Evolutionary conservation across 495 filamentous ascomycete genomes (phyloP).

Genomic region (Hypoxylon subgilvum): DNA sequence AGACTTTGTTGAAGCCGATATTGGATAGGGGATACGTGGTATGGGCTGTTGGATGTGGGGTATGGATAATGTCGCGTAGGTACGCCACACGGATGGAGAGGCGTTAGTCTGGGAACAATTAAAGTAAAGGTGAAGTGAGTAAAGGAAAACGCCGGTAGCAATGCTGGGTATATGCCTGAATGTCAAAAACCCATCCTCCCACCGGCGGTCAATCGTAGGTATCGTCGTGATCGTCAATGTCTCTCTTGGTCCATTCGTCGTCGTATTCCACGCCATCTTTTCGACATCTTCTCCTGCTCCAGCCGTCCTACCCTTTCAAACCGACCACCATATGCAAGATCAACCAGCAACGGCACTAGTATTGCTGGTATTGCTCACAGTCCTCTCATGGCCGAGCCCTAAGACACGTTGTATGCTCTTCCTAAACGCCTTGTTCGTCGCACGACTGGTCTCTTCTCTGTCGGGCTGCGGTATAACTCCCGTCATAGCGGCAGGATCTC

Average conservation of each 20-base stretch:
- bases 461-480: conserved; percentile 36
- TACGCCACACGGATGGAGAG: conserved; percentile 1
- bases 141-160: conserved; percentile 26
- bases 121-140: too few relatives aligned
- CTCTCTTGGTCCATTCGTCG: not conserved
- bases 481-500: conserved; percentile 21
- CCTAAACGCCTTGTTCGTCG: conserved; percentile 45
- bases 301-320: too few relatives aligned
- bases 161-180: conserved; percentile 31
- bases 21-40: too few relatives aligned
- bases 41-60: not conserved
- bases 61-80: not conserved
- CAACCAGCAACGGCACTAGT: not conserved
- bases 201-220: conserved; percentile 4
- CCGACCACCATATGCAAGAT: too few relatives aligned
- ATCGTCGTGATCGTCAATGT: not conserved
- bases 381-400: conserved; percentile 43
- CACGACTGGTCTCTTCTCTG: conserved; percentile 60
- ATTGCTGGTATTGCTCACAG: conserved; percentile 12
- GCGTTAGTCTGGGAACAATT: too few relatives aligned
- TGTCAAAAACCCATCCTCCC: conserved; percentile 11
- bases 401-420: conserved; percentile 51
- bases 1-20: too few relatives aligned
- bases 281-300: too few relatives aligned
- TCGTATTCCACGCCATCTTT: not conserved